Percentiles rank a stretch among this genome's conserved stretches.
These are phyloP conservation scores for Sporothrix sp. DNA, from an alignment of 2,329 filamentous ascomycete species.

Conservation along the genomic window DNA sequence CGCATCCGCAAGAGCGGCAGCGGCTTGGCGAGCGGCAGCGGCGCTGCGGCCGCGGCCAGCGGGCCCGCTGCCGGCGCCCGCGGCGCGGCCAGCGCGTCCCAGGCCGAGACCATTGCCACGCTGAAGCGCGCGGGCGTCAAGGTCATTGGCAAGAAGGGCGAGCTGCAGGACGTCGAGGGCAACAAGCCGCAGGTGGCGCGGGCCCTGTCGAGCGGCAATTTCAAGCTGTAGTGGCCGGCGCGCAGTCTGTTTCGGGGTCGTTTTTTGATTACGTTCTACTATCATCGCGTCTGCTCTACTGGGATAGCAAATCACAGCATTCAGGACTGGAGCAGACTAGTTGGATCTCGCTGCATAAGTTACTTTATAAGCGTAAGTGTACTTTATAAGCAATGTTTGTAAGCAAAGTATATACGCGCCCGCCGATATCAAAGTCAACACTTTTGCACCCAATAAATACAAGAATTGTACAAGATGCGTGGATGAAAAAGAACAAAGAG, in stretches of 20 bases:
- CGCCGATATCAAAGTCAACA: background rate
- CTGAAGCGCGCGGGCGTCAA: constrained; percentile 67
- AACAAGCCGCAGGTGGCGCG: constrained; percentile 54
- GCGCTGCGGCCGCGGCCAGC: constrained; percentile 27
- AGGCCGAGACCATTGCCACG: constrained; percentile 34
- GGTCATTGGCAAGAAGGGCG: constrained; percentile 83
- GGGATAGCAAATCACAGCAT: no score
- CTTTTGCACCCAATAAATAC: background rate
- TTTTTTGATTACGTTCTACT: background rate
- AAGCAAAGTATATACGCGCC: background rate
- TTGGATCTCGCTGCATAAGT: no score
- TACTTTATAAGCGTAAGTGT: background rate
- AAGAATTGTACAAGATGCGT: background rate
- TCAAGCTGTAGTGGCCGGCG: constrained; percentile 58
- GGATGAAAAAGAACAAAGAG: no score
- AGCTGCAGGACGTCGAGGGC: constrained; percentile 74
- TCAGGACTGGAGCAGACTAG: no score
- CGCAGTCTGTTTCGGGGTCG: background rate
- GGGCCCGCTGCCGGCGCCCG: constrained; percentile 31
- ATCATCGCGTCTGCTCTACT: no score
- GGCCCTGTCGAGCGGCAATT: constrained; percentile 45
- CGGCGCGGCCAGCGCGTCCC: constrained; percentile 37
- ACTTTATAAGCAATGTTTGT: background rate
- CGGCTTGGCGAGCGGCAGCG: constrained; percentile 15
- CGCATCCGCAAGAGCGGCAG: constrained; percentile 61